Conservation (phyloP, 495 filamentous ascomycete species). For the Talaromyces liani region DNA sequence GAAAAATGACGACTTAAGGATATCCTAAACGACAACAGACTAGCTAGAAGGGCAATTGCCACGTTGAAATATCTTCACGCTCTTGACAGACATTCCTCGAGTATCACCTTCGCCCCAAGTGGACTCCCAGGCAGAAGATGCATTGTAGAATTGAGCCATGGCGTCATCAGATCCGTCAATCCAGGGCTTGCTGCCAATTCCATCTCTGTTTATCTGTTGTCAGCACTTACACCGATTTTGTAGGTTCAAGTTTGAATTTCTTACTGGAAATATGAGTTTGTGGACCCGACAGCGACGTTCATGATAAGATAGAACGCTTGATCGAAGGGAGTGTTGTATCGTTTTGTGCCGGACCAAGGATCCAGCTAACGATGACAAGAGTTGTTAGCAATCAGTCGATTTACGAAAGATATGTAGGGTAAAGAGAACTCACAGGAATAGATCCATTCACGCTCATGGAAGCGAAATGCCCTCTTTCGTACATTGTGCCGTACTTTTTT, state of each 20-base stretch:
- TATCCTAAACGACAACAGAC: not conserved
- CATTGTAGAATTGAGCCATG: conserved; percentile 66
- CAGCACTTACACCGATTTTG: not conserved
- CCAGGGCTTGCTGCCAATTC: conserved; percentile 66
- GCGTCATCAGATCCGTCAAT: conserved; percentile 57
- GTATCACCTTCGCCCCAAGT: conserved; percentile 53
- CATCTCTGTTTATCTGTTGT: conserved; percentile 30
- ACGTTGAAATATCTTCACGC: conserved; percentile 69
- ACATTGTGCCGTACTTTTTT: conserved; percentile 49
- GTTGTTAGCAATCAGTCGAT: not conserved
- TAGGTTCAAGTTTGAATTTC: not conserved
- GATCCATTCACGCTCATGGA: conserved; percentile 59
- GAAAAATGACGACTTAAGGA: not conserved
- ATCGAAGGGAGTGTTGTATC: conserved; percentile 64
- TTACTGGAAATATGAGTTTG: conserved; percentile 71
- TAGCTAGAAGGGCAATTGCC: not conserved
- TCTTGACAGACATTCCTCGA: conserved; percentile 60
- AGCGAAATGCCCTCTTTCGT: conserved; percentile 67
- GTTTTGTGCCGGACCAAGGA: conserved; percentile 55
- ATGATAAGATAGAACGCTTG: conserved; percentile 72
- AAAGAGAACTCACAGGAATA: conserved; percentile 25
- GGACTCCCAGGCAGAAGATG: conserved; percentile 56
- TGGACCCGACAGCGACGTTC: conserved; percentile 72
- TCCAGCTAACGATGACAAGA: conserved; percentile 23
- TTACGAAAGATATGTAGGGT: not conserved